Base-by-base conservation (phyloP, 371 early-diverging fungal species). In the Apophysomyces trapeziformis region DNA sequence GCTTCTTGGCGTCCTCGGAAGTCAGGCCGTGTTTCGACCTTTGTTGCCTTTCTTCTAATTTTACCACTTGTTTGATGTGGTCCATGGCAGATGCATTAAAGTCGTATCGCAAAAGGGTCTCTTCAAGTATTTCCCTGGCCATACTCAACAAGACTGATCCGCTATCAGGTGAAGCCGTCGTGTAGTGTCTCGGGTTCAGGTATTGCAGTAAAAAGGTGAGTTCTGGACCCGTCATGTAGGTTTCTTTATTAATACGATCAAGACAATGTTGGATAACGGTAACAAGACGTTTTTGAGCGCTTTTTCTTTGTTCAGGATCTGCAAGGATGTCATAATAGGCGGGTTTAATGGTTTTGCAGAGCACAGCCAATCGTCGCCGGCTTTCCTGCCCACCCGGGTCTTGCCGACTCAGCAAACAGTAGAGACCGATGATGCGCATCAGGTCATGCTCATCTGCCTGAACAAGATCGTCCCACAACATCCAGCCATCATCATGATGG, bases 121-220 rank as follows among this genome's bases (percentile, higher is more conserved):
- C 8, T 21, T 50, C 54, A n/a, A 21, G 18, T 5, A 50, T 21
- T 5, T 16, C 54, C 54, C 58, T 54, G 67, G 73, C 65, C 69
- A 78, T 35, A 64, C 70, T 26, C 21, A 21, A 5, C 18, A 50
- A 21, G 9, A 9, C 54, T 6, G 9, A 21, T 5, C 21, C 21
- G n/a, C 0, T 21, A 0, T 50, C 18, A 50, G 54, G 1, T 21
- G 54, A 50, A 7, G 72, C 58, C 39, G 75, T 58, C 12, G 58
- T 54, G 37, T 78, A 87, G 11, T 77, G 81, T 56, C 81, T 85
- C 46, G 78, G 69, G 44, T 85, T 83, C 35, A 87, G 63, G 63
- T 70, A 85, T 11, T 82, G 76, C 57, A 87, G 61, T 14, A 87
- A 26, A 26, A 81, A 72, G 1, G 73, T 82, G 21, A 87, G 73